Evolutionary conservation across 2,329 filamentous ascomycete genomes (phyloP), one percentile per base, ranked within the genome.

Genomic region (Colletotrichum sp.): DNA sequence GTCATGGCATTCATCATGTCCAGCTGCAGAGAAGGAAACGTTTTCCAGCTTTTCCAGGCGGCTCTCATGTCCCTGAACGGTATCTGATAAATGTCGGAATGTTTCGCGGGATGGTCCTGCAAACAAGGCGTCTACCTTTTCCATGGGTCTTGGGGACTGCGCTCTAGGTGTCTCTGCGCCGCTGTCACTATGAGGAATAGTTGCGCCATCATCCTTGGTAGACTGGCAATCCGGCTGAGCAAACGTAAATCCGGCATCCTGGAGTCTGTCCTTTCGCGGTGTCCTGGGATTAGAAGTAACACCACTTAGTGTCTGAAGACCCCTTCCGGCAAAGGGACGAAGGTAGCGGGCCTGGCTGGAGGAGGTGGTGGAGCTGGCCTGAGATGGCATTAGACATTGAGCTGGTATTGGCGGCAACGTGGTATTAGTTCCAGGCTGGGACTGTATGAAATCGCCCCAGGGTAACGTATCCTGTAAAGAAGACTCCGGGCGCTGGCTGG

Each of bases 11-110:
- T 94, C 93, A 26, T 95, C 94, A 64, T 94, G 90, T n/a, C 90
- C 89, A 21, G 89, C 88, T 59, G 91, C 88, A 28, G 92, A 91
- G 80, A 95, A 95, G 0, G 93, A 95, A 2, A 90, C 87, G 67
- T 90, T 94, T 83, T 96, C 95, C 8, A 96, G 87, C 71, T 88
- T 86, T 65, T 95, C 93, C 15, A 96, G 83, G 3, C 95, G 92
- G 68, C 90, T 88, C 49, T 92, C 91, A 75, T 95, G 90, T 21
- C 89, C 88, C 74, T 90, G 86, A 75, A 93, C 88, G n/a, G 88
- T 87, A 59, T 90, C 87, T 6, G 88, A 85, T 9, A 92, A 78
- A 62, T 88, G 86, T 73, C 85, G 85, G 68, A 90, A 84, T 3
- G 84, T 83, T 36, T 85, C 84, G 8, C 81, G 83, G 30, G 83